phyloP scores from a whole-genome alignment of 768 basidiomycete genomes.

The Suillus tomentosus region DNA sequence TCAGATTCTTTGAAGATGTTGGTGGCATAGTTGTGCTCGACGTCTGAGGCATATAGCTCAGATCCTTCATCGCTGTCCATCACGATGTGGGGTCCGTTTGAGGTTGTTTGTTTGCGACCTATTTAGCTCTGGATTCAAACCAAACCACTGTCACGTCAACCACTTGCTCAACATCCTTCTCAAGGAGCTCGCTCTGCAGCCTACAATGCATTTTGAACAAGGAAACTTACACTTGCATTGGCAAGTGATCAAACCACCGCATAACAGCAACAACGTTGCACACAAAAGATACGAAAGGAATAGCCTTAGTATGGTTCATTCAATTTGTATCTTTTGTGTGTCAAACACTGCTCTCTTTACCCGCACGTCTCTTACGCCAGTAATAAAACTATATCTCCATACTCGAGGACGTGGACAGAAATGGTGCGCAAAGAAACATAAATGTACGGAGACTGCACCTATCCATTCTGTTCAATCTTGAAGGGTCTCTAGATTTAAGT shows the following conservation, averaged over 20 bases:
- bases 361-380: not conserved
- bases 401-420: not conserved
- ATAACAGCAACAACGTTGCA: not conserved
- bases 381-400: not conserved
- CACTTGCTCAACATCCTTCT: not conserved
- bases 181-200: not conserved
- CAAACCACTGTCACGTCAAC: not conserved
- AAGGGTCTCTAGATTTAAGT: not conserved
- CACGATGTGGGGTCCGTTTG: not conserved
- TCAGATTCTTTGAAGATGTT: constrained; percentile 13
- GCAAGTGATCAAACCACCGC: not conserved
- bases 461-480: not conserved
- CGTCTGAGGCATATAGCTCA: constrained; percentile 31
- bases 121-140: not conserved
- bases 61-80: constrained; percentile 31
- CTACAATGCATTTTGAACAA: not conserved
- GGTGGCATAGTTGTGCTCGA: constrained; percentile 21
- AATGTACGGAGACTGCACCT: not conserved
- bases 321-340: not conserved
- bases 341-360: not conserved
- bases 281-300: not conserved
- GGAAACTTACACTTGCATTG: not conserved
- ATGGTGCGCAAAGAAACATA: not conserved
- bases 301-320: not conserved
- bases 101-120: constrained; percentile 1